These are phyloP conservation scores for Malassezia cuniculi DNA, from an alignment of 1,284 basidiomycete genomes.

Conservation along the genomic window DNA sequence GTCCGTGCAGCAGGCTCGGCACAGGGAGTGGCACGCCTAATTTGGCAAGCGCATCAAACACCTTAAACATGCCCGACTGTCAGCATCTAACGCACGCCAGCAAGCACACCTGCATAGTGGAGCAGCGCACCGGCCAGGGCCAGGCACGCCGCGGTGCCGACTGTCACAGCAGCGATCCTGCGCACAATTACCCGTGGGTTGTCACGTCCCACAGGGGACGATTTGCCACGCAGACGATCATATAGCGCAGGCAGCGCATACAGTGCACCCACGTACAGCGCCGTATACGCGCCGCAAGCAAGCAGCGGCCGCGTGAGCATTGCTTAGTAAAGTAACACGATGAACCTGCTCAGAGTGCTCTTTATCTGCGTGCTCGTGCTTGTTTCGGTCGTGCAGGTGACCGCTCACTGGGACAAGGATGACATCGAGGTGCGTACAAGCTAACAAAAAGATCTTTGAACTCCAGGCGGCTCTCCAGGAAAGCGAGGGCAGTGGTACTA, in stretches of 20 bases:
- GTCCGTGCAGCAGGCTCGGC: conserved; percentile 18
- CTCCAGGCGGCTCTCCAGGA: conserved; percentile 34
- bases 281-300: conserved; percentile 4
- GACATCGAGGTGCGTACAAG: conserved; percentile 23
- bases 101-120: too few species aligned
- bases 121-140: too few species aligned
- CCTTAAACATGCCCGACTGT: too few species aligned
- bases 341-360: conserved; percentile 9
- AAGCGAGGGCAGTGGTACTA: conserved; percentile 23
- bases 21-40: conserved; percentile 26
- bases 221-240: conserved; percentile 1
- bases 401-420: conserved; percentile 28
- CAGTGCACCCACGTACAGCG: conserved; percentile 13
- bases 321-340: too few species aligned
- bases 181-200: too few species aligned
- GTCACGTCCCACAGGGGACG: too few species aligned
- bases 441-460: conserved; percentile 31
- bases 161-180: too few species aligned
- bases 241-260: conserved; percentile 4
- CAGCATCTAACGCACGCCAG: too few species aligned
- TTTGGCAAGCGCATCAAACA: conserved; percentile 14
- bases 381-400: conserved; percentile 8
- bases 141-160: too few species aligned
- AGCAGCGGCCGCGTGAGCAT: too few species aligned
- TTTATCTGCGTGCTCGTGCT: conserved; percentile 4